Conservation (phyloP, 768 basidiomycete species). For the Coprinopsis sp. region DNA sequence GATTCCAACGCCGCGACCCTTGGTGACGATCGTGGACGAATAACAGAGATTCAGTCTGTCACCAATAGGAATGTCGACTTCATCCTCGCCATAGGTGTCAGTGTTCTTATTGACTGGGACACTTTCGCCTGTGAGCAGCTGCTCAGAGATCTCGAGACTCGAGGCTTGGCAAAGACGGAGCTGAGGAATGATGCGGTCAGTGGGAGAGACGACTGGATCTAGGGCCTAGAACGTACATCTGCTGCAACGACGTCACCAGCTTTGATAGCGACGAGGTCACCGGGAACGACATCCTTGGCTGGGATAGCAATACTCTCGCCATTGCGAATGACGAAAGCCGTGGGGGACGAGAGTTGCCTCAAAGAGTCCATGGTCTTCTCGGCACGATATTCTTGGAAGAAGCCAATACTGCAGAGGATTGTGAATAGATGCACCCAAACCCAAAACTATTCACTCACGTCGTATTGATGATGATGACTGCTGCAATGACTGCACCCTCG, state of each 20-base stretch:
- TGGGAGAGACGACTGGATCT: neutral
- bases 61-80: constrained; percentile 34
- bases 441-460: constrained; percentile 18
- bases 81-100: constrained; percentile 24
- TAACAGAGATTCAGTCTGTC: constrained; percentile 42
- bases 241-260: constrained; percentile 40
- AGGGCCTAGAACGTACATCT: constrained; percentile 30
- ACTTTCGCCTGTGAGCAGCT: constrained; percentile 49
- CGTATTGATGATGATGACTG: constrained; percentile 38
- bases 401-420: constrained; percentile 29
- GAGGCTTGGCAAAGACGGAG: constrained; percentile 40
- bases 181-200: constrained; percentile 14
- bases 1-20: constrained; percentile 46
- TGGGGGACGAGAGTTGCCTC: constrained; percentile 42
- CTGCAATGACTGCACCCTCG: constrained; percentile 46
- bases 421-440: neutral
- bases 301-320: constrained; percentile 36
- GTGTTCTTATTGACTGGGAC: constrained; percentile 42
- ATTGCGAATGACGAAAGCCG: constrained; percentile 40
- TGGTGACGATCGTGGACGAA: constrained; percentile 38
- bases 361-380: constrained; percentile 50
- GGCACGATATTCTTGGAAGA: constrained; percentile 44
- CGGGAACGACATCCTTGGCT: constrained; percentile 38
- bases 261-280: constrained; percentile 36
- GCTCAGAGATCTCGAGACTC: constrained; percentile 47